A percentile compares a stretch with the other conserved stretches of the same genome.
phyloP scores from a whole-genome alignment of 768 basidiomycete genomes.

The Mycena latifolia region DNA sequence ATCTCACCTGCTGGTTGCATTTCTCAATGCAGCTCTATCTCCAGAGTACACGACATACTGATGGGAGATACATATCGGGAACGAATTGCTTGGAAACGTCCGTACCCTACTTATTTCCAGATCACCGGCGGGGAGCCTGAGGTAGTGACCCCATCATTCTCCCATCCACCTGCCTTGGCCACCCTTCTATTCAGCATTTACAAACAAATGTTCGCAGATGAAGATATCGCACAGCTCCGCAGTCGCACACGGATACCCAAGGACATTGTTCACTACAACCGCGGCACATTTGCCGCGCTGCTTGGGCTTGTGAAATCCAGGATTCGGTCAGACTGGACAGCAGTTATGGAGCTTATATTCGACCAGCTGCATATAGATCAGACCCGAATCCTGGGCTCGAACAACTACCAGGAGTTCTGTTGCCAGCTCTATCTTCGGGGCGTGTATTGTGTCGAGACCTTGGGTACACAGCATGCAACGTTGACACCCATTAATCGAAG shows the following conservation, averaged over 20 bases:
- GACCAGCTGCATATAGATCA: slow-evolving; percentile 38
- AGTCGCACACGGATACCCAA: not conserved
- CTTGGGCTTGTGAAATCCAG: slow-evolving; percentile 42
- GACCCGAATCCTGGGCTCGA: slow-evolving; percentile 43
- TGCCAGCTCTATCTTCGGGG: slow-evolving; percentile 50
- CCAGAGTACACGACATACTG: slow-evolving; percentile 51
- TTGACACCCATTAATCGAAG: slow-evolving; percentile 3
- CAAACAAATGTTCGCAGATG: slow-evolving; percentile 22
- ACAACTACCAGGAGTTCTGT: slow-evolving; percentile 54
- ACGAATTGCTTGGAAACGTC: slow-evolving; percentile 50
- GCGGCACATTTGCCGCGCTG: slow-evolving; percentile 48
- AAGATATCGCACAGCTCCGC: slow-evolving; percentile 15
- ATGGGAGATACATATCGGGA: slow-evolving; percentile 48
- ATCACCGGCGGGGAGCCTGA: not conserved
- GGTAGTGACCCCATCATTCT: slow-evolving; percentile 18
- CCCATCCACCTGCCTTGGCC: slow-evolving; percentile 1
- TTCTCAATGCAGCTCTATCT: slow-evolving; percentile 49
- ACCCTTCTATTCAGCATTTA: slow-evolving; percentile 7
- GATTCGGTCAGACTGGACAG: slow-evolving; percentile 41
- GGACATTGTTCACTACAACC: slow-evolving; percentile 46
- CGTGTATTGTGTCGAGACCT: slow-evolving; percentile 34
- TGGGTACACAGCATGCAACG: slow-evolving; percentile 5
- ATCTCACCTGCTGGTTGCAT: slow-evolving; percentile 49
- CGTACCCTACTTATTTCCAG: slow-evolving; percentile 24
- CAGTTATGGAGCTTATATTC: slow-evolving; percentile 46